Evolutionary conservation across 2,329 filamentous ascomycete species (phyloP).

Genomic region (Clarireedia paspali): DNA sequence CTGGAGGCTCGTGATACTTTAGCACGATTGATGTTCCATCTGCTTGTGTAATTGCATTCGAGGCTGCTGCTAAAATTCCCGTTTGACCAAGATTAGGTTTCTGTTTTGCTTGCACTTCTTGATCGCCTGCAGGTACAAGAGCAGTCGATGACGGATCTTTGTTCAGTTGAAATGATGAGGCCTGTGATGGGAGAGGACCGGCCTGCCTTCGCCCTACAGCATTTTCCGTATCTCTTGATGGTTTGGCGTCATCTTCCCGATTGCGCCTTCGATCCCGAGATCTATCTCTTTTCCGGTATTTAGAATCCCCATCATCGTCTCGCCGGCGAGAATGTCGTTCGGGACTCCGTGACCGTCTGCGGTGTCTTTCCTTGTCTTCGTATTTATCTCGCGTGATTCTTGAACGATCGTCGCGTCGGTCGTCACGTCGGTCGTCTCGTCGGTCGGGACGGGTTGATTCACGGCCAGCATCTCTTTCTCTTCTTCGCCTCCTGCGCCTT

Average conservation of each 20-base stretch:
- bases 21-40: constrained; percentile 70
- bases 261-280: constrained; percentile 20
- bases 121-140: constrained; percentile 27
- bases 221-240: background rate
- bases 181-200: constrained; percentile 53
- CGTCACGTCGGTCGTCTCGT: constrained; percentile 3
- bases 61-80: constrained; percentile 77
- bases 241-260: constrained; percentile 11
- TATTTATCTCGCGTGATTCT: constrained; percentile 14
- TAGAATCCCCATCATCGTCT: constrained; percentile 20
- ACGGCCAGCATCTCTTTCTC: constrained; percentile 14
- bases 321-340: constrained; percentile 13
- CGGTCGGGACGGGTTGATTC: constrained; percentile 4
- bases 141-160: constrained; percentile 32
- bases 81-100: constrained; percentile 81
- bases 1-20: constrained; percentile 93
- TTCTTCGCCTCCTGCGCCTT: constrained; percentile 17
- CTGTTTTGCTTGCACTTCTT: constrained; percentile 59
- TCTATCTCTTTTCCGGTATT: constrained; percentile 20
- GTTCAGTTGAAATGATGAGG: constrained; percentile 49
- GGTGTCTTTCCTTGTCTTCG: constrained; percentile 19
- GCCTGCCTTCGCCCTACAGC: constrained; percentile 21
- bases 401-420: constrained; percentile 2
- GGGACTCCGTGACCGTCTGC: constrained; percentile 27
- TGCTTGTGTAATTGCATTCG: constrained; percentile 66